Evolutionary conservation across 179 eudicot species (phyloP).

Genomic region (Drosera spatulata): DNA sequence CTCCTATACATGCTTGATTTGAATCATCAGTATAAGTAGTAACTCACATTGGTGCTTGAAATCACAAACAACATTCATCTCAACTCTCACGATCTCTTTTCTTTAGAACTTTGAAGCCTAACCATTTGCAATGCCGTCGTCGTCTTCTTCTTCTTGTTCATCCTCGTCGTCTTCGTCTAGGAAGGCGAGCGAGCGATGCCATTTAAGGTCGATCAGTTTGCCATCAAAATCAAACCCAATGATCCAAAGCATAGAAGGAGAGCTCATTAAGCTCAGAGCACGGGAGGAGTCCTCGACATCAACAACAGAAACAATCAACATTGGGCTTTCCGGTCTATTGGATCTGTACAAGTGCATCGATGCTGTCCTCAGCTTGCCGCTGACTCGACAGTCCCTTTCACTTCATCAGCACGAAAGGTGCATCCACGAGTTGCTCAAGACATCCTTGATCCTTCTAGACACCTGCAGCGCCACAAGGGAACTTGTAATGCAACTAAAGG

Average conservation of each 20-base stretch:
- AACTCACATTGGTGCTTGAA: no score
- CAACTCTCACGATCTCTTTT: no score
- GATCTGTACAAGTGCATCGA: slow-evolving; percentile 17
- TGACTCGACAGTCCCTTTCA: slow-evolving; percentile 8
- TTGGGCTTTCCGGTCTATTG: slow-evolving; percentile 16
- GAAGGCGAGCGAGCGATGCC: not conserved
- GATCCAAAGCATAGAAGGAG: slow-evolving; percentile 10
- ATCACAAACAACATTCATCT: no score
- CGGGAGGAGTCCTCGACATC: slow-evolving; percentile 20
- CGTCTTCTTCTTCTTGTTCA: no score
- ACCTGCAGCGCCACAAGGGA: slow-evolving; percentile 8
- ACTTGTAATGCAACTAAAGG: slow-evolving; percentile 2
- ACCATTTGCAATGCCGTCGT: no score
- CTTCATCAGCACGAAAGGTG: slow-evolving; percentile 7
- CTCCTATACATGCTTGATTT: no score
- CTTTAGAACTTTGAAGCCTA: no score
- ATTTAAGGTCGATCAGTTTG: slow-evolving; percentile 19
- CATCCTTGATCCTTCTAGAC: slow-evolving; percentile 6
- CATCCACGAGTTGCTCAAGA: slow-evolving; percentile 7
- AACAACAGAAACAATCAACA: slow-evolving; percentile 18
- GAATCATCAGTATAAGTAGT: no score
- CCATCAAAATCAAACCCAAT: slow-evolving; percentile 21
- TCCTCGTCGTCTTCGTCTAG: no score
- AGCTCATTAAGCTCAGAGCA: slow-evolving; percentile 21
- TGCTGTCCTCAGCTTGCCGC: slow-evolving; percentile 6